phyloP scores from a whole-genome alignment of 805 yeast genomes.

The Barnettozyma sucrosica region DNA sequence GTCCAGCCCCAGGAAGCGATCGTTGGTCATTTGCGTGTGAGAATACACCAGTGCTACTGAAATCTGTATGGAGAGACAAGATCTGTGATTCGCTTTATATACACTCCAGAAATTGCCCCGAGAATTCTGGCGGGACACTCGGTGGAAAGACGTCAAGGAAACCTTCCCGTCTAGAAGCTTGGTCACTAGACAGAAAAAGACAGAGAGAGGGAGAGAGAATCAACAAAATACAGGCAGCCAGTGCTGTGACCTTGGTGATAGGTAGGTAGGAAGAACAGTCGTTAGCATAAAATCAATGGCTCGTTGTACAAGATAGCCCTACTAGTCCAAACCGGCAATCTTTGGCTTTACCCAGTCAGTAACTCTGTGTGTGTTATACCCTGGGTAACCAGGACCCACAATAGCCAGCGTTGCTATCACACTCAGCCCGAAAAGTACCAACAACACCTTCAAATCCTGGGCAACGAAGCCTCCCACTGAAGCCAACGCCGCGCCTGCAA shows the following conservation, averaged over 20 bases:
- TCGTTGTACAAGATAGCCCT: too few relatives aligned
- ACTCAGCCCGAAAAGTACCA: slow-evolving; percentile 35
- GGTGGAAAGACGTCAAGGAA: too few relatives aligned
- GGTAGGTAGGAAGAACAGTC: too few relatives aligned
- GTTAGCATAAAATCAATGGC: neutral
- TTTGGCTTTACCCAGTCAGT: slow-evolving; percentile 6
- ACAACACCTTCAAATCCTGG: slow-evolving; percentile 37
- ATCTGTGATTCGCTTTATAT: neutral
- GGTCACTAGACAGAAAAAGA: too few relatives aligned
- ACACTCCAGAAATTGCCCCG: neutral
- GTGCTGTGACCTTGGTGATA: too few relatives aligned
- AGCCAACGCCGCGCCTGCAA: slow-evolving; percentile 30
- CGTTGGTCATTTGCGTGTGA: slow-evolving; percentile 5
- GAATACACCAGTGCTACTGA: too few relatives aligned
- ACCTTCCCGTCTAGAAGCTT: too few relatives aligned
- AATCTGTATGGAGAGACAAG: too few relatives aligned
- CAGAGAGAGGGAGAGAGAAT: too few relatives aligned
- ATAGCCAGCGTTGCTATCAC: slow-evolving; percentile 30
- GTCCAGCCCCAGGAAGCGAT: slow-evolving; percentile 61
- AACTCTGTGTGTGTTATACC: slow-evolving; percentile 38
- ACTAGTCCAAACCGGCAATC: slow-evolving; percentile 2
- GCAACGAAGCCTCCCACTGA: slow-evolving; percentile 42
- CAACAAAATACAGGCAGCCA: too few relatives aligned
- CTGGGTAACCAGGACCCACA: slow-evolving; percentile 55
- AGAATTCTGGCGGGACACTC: neutral